phyloP scores from a whole-genome alignment of 1,284 basidiomycete genomes.

The Irpex sp. region DNA sequence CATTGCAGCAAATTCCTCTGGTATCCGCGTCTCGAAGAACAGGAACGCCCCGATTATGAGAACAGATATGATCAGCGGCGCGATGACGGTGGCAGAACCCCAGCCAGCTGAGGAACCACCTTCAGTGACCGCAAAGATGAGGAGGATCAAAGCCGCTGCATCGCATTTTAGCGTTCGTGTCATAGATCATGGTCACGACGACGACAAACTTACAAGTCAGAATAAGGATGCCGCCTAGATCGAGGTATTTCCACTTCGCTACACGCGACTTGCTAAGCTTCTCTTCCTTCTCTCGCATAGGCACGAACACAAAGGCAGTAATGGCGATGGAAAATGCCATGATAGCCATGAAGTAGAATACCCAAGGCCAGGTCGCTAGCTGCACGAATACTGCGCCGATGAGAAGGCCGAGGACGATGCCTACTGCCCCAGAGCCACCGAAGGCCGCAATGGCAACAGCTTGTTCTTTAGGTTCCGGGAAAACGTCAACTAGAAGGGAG shows the following conservation, averaged over 20 bases:
- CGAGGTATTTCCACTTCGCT: slow-evolving; percentile 30
- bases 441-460: slow-evolving; percentile 40
- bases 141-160: slow-evolving; percentile 31
- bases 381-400: slow-evolving; percentile 41
- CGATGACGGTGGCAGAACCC: slow-evolving; percentile 36
- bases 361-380: slow-evolving; percentile 40
- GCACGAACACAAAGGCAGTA: slow-evolving; percentile 33
- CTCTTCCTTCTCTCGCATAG: slow-evolving; percentile 7
- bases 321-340: slow-evolving; percentile 33
- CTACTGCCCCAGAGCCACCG: slow-evolving; percentile 42
- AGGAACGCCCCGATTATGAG: slow-evolving; percentile 37
- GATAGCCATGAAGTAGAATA: slow-evolving; percentile 42
- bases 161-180: not conserved
- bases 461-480: slow-evolving; percentile 41
- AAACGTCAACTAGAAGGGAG: slow-evolving; percentile 40
- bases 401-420: slow-evolving; percentile 39
- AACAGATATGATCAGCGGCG: slow-evolving; percentile 40
- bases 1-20: slow-evolving; percentile 35
- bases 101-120: slow-evolving; percentile 40
- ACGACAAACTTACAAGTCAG: slow-evolving; percentile 31
- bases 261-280: slow-evolving; percentile 15
- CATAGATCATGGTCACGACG: not conserved
- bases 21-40: slow-evolving; percentile 37
- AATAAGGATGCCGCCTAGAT: slow-evolving; percentile 35
- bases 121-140: slow-evolving; percentile 47